Conservation (phyloP, 2,329 filamentous ascomycete species). For the Zymoseptoria pseudotritici region DNA sequence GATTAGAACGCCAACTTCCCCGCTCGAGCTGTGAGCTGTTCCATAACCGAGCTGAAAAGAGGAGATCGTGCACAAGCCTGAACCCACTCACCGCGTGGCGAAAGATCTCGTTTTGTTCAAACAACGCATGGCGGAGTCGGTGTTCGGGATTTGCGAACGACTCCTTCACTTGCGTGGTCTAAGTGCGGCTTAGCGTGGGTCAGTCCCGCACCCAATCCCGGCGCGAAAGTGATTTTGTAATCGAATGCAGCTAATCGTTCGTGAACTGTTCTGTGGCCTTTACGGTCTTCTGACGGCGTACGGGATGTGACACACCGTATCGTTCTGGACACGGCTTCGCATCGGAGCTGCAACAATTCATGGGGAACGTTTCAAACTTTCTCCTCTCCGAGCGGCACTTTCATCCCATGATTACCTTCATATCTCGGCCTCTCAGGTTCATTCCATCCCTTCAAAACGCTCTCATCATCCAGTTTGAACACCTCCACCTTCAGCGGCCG, state of each 20-base stretch:
- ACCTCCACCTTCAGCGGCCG: conserved; percentile 69
- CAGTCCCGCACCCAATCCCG: too few species aligned
- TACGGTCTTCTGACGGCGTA: too few species aligned
- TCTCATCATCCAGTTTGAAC: conserved; percentile 47
- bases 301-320: too few species aligned
- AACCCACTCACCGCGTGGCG: not conserved
- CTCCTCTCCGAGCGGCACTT: conserved; percentile 39
- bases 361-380: conserved; percentile 1
- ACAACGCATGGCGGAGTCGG: not conserved
- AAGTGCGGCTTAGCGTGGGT: not conserved
- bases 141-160: not conserved
- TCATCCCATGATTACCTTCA: conserved; percentile 58
- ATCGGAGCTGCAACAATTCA: not conserved
- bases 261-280: too few species aligned
- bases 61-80: not conserved
- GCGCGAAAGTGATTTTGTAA: too few species aligned
- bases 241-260: too few species aligned
- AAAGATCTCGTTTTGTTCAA: not conserved
- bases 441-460: conserved; percentile 55
- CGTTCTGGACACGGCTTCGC: too few species aligned
- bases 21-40: not conserved
- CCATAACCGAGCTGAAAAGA: not conserved
- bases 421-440: conserved; percentile 55
- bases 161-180: not conserved
- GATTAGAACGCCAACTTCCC: not conserved